Evolutionary conservation across 192 early-diverging fungal genomes (phyloP).

Genomic region (Dimargaris xerosporica): DNA sequence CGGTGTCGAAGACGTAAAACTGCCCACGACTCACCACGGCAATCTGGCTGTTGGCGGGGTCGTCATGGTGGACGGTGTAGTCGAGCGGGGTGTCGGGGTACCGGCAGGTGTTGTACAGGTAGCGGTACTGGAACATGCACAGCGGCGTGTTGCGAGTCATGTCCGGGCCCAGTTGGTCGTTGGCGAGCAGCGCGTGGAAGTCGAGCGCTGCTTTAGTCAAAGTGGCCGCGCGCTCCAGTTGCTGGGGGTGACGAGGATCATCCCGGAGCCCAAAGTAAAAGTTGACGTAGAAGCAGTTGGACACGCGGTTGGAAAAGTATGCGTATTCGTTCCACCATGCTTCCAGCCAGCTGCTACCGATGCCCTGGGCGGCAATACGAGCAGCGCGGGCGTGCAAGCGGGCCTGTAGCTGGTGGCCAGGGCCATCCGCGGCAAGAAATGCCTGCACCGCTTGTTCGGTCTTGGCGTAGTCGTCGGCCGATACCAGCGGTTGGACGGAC

Average conservation of each 20-base stretch:
- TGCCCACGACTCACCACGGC: slow-evolving; percentile 60
- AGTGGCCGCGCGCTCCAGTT: slow-evolving; percentile 38
- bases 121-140: slow-evolving; percentile 73
- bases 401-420: slow-evolving; percentile 22
- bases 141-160: slow-evolving; percentile 49
- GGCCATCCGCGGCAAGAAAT: slow-evolving; percentile 28
- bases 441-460: slow-evolving; percentile 27
- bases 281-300: slow-evolving; percentile 31
- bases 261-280: slow-evolving; percentile 32
- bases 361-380: slow-evolving; percentile 13
- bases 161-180: slow-evolving; percentile 50
- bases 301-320: slow-evolving; percentile 31
- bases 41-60: slow-evolving; percentile 37
- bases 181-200: slow-evolving; percentile 38
- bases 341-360: slow-evolving; percentile 26
- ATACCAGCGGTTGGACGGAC: slow-evolving; percentile 28
- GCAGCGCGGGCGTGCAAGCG: slow-evolving; percentile 28
- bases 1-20: slow-evolving; percentile 51
- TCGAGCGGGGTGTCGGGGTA: slow-evolving; percentile 52
- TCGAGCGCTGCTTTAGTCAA: slow-evolving; percentile 45
- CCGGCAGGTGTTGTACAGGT: slow-evolving; percentile 67
- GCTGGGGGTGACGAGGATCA: slow-evolving; percentile 16
- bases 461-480: slow-evolving; percentile 23
- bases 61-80: slow-evolving; percentile 37
- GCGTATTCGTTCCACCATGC: slow-evolving; percentile 35